A percentile compares a stretch with the other conserved stretches of the same genome.
These are phyloP conservation scores for Paramecium biaurelia DNA, from an alignment of 73 alveolate species.

Conservation along the genomic window DNA sequence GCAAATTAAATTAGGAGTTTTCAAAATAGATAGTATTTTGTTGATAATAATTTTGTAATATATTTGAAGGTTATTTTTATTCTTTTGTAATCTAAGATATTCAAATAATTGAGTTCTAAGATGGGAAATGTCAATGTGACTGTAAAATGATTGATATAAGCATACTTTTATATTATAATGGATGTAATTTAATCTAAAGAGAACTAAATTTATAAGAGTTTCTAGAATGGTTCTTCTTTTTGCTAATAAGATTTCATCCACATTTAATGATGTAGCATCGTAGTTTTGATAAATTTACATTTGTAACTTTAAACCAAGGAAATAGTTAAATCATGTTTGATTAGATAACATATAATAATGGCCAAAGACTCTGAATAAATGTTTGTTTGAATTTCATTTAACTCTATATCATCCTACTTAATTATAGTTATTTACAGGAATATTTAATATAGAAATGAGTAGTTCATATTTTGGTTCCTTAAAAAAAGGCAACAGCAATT, in stretches of 20 bases:
- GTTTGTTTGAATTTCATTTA: neutral
- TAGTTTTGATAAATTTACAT: neutral
- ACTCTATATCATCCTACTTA: neutral
- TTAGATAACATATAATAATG: neutral
- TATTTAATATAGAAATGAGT: neutral
- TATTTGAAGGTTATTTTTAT: neutral
- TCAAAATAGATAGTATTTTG: neutral
- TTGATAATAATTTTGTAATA: neutral
- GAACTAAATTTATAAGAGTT: neutral
- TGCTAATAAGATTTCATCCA: neutral
- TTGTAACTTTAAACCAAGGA: neutral
- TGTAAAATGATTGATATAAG: neutral
- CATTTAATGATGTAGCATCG: neutral
- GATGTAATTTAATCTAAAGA: neutral
- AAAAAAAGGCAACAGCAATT: neutral
- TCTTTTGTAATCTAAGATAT: neutral
- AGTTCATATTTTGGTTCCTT: neutral
- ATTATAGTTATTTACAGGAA: neutral
- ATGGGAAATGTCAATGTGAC: neutral
- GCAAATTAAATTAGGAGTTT: neutral
- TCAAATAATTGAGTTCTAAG: neutral
- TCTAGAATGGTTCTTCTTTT: neutral
- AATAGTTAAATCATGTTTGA: neutral
- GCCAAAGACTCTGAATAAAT: neutral
- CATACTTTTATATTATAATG: neutral